These are phyloP conservation scores for Diospyros kaki DNA, from an alignment of 148 eudicot species.

Conservation along the genomic window DNA sequence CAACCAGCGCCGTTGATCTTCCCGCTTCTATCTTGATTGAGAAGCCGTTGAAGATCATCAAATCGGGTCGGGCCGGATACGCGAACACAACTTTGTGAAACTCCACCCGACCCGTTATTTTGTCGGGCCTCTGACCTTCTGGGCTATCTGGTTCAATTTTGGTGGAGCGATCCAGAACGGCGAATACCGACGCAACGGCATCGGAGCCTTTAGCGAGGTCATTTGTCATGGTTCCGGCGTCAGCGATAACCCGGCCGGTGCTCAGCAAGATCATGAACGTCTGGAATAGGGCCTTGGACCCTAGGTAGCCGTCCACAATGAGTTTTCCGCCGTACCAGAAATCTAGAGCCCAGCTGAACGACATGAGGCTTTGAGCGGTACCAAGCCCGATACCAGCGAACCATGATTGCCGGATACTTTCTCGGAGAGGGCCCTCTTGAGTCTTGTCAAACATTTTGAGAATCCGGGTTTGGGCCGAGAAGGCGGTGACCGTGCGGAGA, in stretches of 20 bases:
- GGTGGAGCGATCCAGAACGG: conserved; percentile 11
- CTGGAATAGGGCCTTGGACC: conserved; percentile 27
- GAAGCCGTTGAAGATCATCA: neutral
- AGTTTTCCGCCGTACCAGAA: conserved; percentile 48
- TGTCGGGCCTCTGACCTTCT: conserved; percentile 1
- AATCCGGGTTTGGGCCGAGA: conserved; percentile 27
- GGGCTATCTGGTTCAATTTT: conserved; percentile 9
- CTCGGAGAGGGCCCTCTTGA: conserved; percentile 14
- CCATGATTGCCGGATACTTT: conserved; percentile 26
- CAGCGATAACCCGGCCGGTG: conserved; percentile 36
- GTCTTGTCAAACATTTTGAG: conserved; percentile 16
- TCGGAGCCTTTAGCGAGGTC: neutral
- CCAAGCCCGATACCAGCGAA: conserved; percentile 26
- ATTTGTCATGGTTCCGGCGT: neutral
- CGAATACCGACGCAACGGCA: neutral
- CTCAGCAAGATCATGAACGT: conserved; percentile 33
- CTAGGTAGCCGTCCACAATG: conserved; percentile 19
- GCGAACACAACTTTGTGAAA: neutral
- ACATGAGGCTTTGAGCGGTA: conserved; percentile 21
- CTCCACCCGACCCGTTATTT: conserved; percentile 8
- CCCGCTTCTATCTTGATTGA: conserved; percentile 11
- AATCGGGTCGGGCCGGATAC: neutral
- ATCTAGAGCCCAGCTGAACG: conserved; percentile 23
- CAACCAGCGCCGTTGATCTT: conserved; percentile 25
- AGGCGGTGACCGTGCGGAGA: conserved; percentile 29